A percentile compares a stretch with the other conserved stretches of the same genome.
phyloP scores from a whole-genome alignment of 305 asterid species.

The Fraxinus ornus region DNA sequence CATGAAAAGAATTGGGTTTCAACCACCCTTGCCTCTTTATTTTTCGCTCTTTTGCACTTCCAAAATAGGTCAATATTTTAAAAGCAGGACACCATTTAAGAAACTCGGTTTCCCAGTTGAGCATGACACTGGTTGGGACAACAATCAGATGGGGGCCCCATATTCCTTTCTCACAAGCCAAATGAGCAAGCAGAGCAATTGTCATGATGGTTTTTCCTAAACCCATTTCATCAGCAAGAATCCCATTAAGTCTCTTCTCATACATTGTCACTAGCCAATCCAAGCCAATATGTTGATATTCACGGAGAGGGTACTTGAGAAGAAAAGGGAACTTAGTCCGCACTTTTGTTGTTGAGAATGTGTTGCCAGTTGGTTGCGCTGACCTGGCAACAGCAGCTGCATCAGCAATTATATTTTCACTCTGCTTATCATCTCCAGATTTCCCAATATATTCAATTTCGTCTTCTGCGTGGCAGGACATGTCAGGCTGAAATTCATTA shows the following conservation, averaged over 20 bases:
- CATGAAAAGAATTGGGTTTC: conserved; percentile 92
- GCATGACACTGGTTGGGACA: conserved; percentile 99
- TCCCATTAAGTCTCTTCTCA: conserved; percentile 97
- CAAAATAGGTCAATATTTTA: conserved; percentile 97
- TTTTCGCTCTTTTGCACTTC: conserved; percentile 96
- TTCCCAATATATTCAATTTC: conserved; percentile 48
- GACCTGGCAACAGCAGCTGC: conserved; percentile 99
- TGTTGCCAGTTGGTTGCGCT: conserved; percentile 99
- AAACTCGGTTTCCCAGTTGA: conserved; percentile 99
- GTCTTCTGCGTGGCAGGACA: conserved; percentile 40
- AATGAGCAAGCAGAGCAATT: conserved; percentile 94
- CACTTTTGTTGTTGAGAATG: conserved; percentile 93
- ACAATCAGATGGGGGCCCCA: conserved; percentile 99
- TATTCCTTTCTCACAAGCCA: conserved; percentile 94
- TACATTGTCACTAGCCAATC: conserved; percentile 99
- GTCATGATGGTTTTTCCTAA: conserved; percentile 99
- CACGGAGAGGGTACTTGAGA: conserved; percentile 94
- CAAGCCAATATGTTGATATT: conserved; percentile 98
- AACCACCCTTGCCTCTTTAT: conserved; percentile 98
- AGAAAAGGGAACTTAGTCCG: conserved; percentile 96
- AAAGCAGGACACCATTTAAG: conserved; percentile 99
- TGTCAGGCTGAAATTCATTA: conserved; percentile 38
- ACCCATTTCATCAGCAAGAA: conserved; percentile 99
- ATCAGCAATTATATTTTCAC: conserved; percentile 81
- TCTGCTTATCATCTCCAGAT: conserved; percentile 61